Conservation (phyloP, 2,329 filamentous ascomycete genomes). For the Aspergillus pseudoglaucus region DNA sequence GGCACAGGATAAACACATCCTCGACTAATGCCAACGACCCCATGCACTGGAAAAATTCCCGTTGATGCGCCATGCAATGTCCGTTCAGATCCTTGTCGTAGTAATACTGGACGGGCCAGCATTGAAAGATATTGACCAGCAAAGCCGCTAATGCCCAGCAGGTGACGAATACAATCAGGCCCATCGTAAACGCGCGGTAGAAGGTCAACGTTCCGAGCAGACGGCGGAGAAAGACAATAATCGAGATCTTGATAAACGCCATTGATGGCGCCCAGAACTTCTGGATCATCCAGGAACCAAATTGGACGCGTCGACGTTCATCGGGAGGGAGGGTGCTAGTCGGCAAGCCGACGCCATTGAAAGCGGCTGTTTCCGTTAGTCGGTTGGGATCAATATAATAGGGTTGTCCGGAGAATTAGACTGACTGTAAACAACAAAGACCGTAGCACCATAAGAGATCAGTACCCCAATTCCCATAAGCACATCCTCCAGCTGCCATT, state of each 20-base stretch:
- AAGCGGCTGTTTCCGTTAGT: conserved; percentile 4
- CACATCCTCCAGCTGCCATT: conserved; percentile 5
- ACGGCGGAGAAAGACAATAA: conserved; percentile 8
- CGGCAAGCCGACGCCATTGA: conserved; percentile 8
- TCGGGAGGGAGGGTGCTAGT: conserved; percentile 1
- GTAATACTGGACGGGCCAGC: conserved; percentile 8
- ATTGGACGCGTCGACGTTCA: conserved; percentile 6
- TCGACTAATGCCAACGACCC: conserved; percentile 7
- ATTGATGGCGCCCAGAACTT: conserved; percentile 10
- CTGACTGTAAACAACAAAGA: conserved; percentile 7
- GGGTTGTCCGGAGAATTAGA: neutral
- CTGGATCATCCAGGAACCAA: conserved; percentile 10
- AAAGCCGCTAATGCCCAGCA: conserved; percentile 6
- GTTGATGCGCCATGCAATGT: conserved; percentile 6
- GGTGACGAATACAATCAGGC: conserved; percentile 8
- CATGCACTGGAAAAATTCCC: conserved; percentile 8
- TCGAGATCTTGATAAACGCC: conserved; percentile 10
- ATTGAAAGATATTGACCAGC: conserved; percentile 10
- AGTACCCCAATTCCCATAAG: conserved; percentile 9
- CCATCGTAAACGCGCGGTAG: conserved; percentile 1
- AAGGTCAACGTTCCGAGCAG: conserved; percentile 5
- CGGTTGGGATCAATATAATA: neutral
- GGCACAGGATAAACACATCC: conserved; percentile 7
- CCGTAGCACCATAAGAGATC: conserved; percentile 7
- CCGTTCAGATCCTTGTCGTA: conserved; percentile 7